Conservation (phyloP, 148 eudicot genomes). For the Persicaria tinctoria region DNA sequence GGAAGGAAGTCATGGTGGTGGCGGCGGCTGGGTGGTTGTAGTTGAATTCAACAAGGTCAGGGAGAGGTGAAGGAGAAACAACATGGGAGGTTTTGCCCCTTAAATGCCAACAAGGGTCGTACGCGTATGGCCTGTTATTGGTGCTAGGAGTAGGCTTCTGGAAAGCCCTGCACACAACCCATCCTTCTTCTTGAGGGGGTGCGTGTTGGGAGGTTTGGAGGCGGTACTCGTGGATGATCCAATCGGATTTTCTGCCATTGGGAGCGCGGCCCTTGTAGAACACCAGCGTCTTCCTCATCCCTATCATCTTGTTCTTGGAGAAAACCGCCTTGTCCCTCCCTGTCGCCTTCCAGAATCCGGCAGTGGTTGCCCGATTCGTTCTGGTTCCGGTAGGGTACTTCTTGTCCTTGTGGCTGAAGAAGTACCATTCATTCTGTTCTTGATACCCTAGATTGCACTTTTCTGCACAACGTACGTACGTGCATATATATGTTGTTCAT, state of each 20-base stretch:
- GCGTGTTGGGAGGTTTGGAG: conserved; percentile 70
- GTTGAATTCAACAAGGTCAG: conserved; percentile 11
- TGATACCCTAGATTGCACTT: conserved; percentile 61
- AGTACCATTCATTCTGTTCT: conserved; percentile 86
- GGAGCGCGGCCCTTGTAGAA: conserved; percentile 89
- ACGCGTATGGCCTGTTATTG: conserved; percentile 40
- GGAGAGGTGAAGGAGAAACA: conserved; percentile 23
- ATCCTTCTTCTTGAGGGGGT: conserved; percentile 95
- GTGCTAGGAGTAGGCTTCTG: conserved; percentile 67
- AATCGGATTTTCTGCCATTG: conserved; percentile 63
- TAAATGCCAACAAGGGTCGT: conserved; percentile 31
- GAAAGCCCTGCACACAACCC: conserved; percentile 97
- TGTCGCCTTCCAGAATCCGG: conserved; percentile 96
- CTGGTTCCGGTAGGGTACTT: conserved; percentile 90
- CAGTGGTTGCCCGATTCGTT: conserved; percentile 72
- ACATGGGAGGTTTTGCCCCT: background rate
- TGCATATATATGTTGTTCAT: too few relatives aligned
- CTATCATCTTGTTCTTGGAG: conserved; percentile 63
- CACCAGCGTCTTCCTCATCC: conserved; percentile 92
- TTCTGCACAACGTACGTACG: conserved; percentile 25
- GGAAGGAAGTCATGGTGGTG: background rate
- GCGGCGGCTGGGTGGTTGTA: background rate
- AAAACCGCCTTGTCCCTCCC: conserved; percentile 88
- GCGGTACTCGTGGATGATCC: conserved; percentile 97
- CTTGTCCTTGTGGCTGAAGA: conserved; percentile 92